Evolutionary conservation across 2,329 filamentous ascomycete genomes (phyloP), one percentile per base, ranked within the genome.

Genomic region (Rasamsonia emersonii): DNA sequence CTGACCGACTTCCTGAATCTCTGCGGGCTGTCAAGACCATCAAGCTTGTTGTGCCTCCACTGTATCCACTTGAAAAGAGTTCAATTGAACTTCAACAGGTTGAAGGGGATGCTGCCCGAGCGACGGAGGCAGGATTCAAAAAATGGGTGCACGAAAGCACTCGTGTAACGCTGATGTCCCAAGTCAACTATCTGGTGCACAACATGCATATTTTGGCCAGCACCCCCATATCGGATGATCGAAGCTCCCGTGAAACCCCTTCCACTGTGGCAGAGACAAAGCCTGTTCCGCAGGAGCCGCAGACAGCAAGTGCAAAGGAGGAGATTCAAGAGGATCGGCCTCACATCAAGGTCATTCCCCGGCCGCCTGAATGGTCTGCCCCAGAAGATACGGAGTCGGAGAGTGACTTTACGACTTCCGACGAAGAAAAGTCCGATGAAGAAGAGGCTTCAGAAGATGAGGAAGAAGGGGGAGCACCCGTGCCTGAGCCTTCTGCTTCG

Each of bases 301-400:
- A 34, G 37, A 32, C 34, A 18, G 42, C 49, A 5, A 35, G 40
- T 7, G 13, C 17, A 6, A n/a, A 29, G 2, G 25, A 38, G 10
- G 29, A 32, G 13, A 28, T 33, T 24, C 15, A 52, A 6, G 60
- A 65, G 27, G 76, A 74, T 17, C 73, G 70, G 35, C 68, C 69
- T 19, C 83, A 89, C 47, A 61, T 91, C 29, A 72, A 79, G 38
- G 62, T 82, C 37, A 84, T 91, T 32, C 73, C 81, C 8, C 69
- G 83, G 5, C 85, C 85, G 7, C 81, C 82, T 0, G 85, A 93
- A 55, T 93, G 85, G 85, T 57, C 57, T 17, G 50, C 62, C 9
- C 54, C 42, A 3, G 53, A 26, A 3, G 51, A 49, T 4, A 43
- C 44, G 13, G 45, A 51, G 2, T 50, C 47, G 26, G 61, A 57